Evolutionary conservation across 345 rosid species (phyloP).

Genomic region (Rhodamnia rubescens): DNA sequence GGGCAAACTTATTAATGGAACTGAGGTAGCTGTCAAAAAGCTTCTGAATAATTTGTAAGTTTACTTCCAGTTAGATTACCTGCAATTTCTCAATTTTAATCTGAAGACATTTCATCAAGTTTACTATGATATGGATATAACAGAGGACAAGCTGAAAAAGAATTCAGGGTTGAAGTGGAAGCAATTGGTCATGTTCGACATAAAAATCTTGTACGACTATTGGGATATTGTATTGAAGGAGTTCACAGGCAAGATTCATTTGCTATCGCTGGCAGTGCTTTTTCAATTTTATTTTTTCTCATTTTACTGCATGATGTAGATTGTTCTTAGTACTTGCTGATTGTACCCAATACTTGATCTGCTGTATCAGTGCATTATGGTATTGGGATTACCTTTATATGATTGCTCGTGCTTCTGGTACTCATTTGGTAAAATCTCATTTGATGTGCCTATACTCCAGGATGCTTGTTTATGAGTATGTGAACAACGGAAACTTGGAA

Average conservation of each 20-base stretch:
- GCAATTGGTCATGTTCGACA: constrained; percentile 97
- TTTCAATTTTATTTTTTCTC: not conserved
- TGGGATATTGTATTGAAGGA: constrained; percentile 93
- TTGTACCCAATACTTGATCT: not conserved
- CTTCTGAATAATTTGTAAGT: constrained; percentile 90
- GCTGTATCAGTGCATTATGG: not conserved
- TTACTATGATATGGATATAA: not conserved
- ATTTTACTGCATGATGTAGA: not conserved
- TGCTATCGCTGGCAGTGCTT: not conserved
- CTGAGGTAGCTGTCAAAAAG: constrained; percentile 95
- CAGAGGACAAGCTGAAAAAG: constrained; percentile 99
- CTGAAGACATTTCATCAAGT: not conserved
- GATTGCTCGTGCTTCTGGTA: not conserved
- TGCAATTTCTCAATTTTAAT: not conserved
- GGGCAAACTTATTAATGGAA: constrained; percentile 81
- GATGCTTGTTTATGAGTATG: constrained; percentile 85
- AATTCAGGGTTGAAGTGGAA: constrained; percentile 93
- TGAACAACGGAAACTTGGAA: constrained; percentile 79
- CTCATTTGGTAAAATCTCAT: not conserved
- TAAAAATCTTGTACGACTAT: constrained; percentile 86
- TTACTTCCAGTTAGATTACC: not conserved
- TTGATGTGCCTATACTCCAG: constrained; percentile 13
- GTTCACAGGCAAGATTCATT: constrained; percentile 54
- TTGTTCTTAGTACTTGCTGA: not conserved
- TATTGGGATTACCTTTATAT: not conserved